Conservation (phyloP, 1,284 basidiomycete species). For the Sparassis latifolia region DNA sequence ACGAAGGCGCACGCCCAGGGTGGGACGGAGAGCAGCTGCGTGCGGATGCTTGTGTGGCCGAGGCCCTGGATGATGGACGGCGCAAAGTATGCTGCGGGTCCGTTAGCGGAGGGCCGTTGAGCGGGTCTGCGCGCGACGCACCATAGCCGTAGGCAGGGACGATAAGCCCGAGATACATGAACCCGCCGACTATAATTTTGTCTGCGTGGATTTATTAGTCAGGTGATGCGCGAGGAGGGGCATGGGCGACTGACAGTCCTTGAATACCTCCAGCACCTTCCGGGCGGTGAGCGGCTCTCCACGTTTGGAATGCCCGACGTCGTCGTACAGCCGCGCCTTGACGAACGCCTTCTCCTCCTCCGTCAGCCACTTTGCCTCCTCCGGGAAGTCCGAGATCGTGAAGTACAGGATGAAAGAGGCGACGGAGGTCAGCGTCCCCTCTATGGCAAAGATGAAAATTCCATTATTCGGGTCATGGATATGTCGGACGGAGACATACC, state of each 20-base stretch:
- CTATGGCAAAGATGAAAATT: too few species aligned
- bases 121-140: conserved; percentile 3
- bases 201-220: conserved; percentile 9
- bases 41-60: conserved; percentile 36
- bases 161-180: conserved; percentile 28
- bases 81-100: conserved; percentile 22
- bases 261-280: conserved; percentile 17
- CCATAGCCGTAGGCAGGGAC: conserved; percentile 26
- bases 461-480: background rate
- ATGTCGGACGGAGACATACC: conserved; percentile 25
- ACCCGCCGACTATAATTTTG: conserved; percentile 25
- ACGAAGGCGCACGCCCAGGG: conserved; percentile 33
- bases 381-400: conserved; percentile 25
- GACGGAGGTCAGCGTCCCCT: conserved; percentile 30
- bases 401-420: conserved; percentile 23
- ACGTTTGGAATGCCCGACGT: conserved; percentile 22
- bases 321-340: conserved; percentile 23
- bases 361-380: conserved; percentile 23
- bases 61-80: conserved; percentile 32
- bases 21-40: conserved; percentile 49
- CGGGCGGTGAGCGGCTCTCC: conserved; percentile 17
- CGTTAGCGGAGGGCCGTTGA: background rate
- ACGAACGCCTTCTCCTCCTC: conserved; percentile 25
- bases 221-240: background rate
- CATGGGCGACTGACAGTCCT: conserved; percentile 17